These are phyloP conservation scores for Penicillium sp. DNA, from an alignment of 2,329 filamentous ascomycete genomes.

Conservation along the genomic window DNA sequence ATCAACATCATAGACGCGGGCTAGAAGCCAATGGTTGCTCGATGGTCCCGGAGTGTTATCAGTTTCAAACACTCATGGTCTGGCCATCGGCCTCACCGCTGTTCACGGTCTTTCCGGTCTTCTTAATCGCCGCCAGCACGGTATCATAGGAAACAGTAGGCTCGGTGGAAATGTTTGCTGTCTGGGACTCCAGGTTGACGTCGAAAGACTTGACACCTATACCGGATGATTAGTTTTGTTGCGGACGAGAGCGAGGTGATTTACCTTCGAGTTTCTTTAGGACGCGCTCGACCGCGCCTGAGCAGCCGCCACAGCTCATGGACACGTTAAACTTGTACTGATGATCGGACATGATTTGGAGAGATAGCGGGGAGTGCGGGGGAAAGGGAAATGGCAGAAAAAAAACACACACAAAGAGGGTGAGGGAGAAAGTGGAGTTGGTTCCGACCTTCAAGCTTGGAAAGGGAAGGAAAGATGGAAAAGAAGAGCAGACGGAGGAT, in stretches of 20 bases:
- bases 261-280: constrained; percentile 87
- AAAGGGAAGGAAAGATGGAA: too few species aligned
- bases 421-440: background rate
- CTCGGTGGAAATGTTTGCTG: constrained; percentile 72
- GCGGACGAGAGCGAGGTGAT: background rate
- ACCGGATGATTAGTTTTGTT: background rate
- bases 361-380: constrained; percentile 7
- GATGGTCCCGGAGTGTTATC: background rate
- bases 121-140: constrained; percentile 84
- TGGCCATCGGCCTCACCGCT: constrained; percentile 52
- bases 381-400: background rate
- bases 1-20: background rate
- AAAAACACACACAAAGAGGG: background rate
- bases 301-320: constrained; percentile 97
- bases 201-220: constrained; percentile 85
- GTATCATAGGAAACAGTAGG: constrained; percentile 72
- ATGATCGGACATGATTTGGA: constrained; percentile 68
- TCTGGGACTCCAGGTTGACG: constrained; percentile 83
- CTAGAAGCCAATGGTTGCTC: background rate
- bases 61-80: constrained; percentile 34
- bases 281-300: constrained; percentile 86
- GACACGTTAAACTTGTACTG: constrained; percentile 92
- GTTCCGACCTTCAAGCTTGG: background rate
- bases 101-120: constrained; percentile 92
- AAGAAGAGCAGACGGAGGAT: background rate